phyloP scores from a whole-genome alignment of 331 rosid genomes.

The Ulmus americana region DNA sequence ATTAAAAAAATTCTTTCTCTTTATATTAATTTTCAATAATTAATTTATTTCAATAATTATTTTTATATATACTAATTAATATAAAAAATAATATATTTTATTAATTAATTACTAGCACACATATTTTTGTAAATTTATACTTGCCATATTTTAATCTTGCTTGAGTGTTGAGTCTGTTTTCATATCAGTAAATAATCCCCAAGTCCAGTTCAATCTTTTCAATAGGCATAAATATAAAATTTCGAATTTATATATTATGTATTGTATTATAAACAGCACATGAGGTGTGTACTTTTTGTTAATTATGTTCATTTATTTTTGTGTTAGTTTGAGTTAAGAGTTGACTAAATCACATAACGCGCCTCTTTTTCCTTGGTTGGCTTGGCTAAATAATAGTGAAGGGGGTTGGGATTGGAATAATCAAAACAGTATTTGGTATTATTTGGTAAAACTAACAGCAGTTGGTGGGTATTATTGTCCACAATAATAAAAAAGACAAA shows the following conservation, averaged over 20 bases:
- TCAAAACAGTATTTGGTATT: conserved; percentile 1
- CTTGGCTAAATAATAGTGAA: neutral
- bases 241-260: neutral
- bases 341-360: neutral
- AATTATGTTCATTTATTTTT: neutral
- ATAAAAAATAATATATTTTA: too few species aligned
- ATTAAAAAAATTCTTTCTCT: too few species aligned
- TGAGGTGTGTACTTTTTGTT: neutral
- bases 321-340: neutral
- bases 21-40: too few species aligned
- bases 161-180: too few species aligned
- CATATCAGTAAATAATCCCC: too few species aligned
- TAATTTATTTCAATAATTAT: too few species aligned
- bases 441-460: conserved; percentile 22
- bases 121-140: too few species aligned
- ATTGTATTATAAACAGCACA: neutral
- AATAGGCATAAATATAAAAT: too few species aligned
- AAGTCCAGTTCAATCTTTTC: too few species aligned
- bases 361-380: conserved; percentile 10
- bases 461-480: conserved; percentile 40
- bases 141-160: too few species aligned
- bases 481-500: neutral
- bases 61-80: too few species aligned
- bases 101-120: too few species aligned
- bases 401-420: conserved; percentile 10